Conservation (phyloP, 805 yeast species). For the Candida multigemmis region DNA sequence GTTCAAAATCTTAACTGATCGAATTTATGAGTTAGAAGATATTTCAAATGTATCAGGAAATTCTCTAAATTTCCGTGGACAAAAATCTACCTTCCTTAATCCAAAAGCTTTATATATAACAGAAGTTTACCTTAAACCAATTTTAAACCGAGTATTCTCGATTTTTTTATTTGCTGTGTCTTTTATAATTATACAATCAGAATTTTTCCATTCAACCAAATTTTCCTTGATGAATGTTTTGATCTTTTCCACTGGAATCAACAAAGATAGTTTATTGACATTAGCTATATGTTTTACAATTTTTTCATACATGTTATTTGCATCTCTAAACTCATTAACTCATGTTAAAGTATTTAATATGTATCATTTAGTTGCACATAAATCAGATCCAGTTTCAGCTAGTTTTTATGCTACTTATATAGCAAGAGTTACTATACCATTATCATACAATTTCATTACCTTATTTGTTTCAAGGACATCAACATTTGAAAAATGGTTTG, state of each 20-base stretch:
- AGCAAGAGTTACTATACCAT: conserved; percentile 73
- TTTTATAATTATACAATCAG: conserved; percentile 58
- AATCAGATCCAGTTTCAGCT: conserved; percentile 67
- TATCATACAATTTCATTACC: conserved; percentile 71
- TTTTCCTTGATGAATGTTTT: conserved; percentile 52
- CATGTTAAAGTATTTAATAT: conserved; percentile 63
- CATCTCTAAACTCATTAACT: conserved; percentile 58
- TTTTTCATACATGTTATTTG: conserved; percentile 59
- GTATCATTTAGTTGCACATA: conserved; percentile 63
- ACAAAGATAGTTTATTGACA: conserved; percentile 16
- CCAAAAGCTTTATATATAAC: conserved; percentile 34
- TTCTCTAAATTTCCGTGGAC: conserved; percentile 12
- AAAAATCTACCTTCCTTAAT: conserved; percentile 11
- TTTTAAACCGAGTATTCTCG: conserved; percentile 33
- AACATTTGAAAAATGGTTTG: conserved; percentile 64
- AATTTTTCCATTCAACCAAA: conserved; percentile 60
- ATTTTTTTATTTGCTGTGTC: conserved; percentile 35
- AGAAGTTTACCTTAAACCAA: conserved; percentile 38
- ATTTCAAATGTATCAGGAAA: conserved; percentile 26
- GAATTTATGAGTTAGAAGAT: conserved; percentile 50
- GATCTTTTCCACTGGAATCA: conserved; percentile 21
- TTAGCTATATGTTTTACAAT: conserved; percentile 31
- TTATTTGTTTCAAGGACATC: conserved; percentile 44
- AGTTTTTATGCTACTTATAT: conserved; percentile 75
- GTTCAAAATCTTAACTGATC: conserved; percentile 40